phyloP scores from a whole-genome alignment of 2,329 filamentous ascomycete species.

The Phyllosticta citribraziliensis region DNA sequence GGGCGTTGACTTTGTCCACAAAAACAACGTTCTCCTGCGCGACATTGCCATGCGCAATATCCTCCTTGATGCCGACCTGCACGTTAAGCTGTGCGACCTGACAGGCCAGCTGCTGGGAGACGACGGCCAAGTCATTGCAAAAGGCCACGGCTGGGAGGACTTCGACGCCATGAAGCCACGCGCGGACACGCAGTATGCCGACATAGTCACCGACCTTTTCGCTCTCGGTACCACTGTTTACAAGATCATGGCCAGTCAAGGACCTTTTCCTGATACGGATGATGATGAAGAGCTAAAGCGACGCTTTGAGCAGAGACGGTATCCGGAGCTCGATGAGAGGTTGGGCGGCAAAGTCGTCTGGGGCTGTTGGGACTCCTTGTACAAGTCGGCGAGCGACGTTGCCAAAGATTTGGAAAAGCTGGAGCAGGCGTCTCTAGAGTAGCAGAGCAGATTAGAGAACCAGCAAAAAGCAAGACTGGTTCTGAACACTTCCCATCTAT shows the following conservation, averaged over 20 bases:
- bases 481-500: too few relatives aligned
- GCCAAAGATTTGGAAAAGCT: slow-evolving; percentile 11
- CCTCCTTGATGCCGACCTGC: slow-evolving; percentile 6
- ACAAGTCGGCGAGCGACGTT: slow-evolving; percentile 13
- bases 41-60: slow-evolving; percentile 8
- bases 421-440: neutral
- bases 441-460: neutral
- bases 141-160: slow-evolving; percentile 14
- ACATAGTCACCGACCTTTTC: slow-evolving; percentile 17
- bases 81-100: slow-evolving; percentile 13
- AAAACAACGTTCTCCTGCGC: slow-evolving; percentile 10
- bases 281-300: slow-evolving; percentile 15
- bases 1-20: slow-evolving; percentile 11
- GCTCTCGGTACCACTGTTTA: slow-evolving; percentile 18
- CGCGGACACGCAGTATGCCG: slow-evolving; percentile 10
- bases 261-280: slow-evolving; percentile 16
- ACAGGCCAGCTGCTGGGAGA: slow-evolving; percentile 11
- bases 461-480: neutral
- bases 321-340: slow-evolving; percentile 9
- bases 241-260: slow-evolving; percentile 14
- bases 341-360: slow-evolving; percentile 13
- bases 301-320: slow-evolving; percentile 12
- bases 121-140: slow-evolving; percentile 11
- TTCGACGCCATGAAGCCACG: slow-evolving; percentile 17
- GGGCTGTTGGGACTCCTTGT: slow-evolving; percentile 16